A percentile compares a stretch with the other conserved stretches of the same genome.
phyloP scores from a whole-genome alignment of 495 filamentous ascomycete genomes.

The Penicillium robsamsonii region DNA sequence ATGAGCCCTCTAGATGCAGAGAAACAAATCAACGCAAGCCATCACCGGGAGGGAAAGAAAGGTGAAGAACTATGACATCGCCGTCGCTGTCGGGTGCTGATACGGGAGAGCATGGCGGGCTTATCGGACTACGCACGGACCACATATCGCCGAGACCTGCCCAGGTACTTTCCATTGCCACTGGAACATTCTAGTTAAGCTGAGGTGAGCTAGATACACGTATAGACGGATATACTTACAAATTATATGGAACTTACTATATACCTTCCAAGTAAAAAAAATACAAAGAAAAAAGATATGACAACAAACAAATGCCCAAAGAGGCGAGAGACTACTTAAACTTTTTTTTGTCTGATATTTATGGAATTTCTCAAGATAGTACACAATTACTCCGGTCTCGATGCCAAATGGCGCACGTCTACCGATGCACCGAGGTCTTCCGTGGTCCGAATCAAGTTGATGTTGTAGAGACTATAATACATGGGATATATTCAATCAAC shows the following conservation, averaged over 20 bases:
- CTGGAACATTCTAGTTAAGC: conserved; percentile 8
- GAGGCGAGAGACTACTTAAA: not conserved
- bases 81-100: conserved; percentile 17
- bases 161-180: conserved; percentile 7
- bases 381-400: not conserved
- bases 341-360: not conserved
- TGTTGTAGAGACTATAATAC: conserved; percentile 14
- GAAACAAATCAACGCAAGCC: conserved; percentile 15
- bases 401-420: not conserved
- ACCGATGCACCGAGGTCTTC: not conserved
- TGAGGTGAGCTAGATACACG: not conserved
- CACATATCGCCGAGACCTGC: conserved; percentile 5
- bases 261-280: not conserved
- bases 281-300: not conserved
- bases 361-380: not conserved
- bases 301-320: not conserved
- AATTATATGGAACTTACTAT: not conserved
- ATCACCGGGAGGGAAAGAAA: conserved; percentile 8
- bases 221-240: not conserved
- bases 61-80: conserved; percentile 35
- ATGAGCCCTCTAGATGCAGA: conserved; percentile 16
- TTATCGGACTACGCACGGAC: conserved; percentile 26
- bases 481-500: conserved; percentile 15
- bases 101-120: conserved; percentile 20
- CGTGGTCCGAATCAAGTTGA: not conserved